Conservation (phyloP, 257 asterid species). For the Solanum sitiens region DNA sequence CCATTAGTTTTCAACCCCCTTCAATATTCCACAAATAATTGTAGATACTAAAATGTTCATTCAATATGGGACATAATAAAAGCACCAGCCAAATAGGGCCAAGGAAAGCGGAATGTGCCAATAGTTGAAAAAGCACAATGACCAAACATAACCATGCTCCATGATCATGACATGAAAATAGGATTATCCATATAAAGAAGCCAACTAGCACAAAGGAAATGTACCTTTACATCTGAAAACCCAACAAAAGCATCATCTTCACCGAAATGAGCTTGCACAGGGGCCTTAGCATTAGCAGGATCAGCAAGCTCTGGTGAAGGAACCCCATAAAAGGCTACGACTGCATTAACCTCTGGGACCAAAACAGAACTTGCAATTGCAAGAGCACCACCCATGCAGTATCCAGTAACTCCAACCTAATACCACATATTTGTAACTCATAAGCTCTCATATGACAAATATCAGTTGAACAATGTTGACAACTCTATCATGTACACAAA, state of each 20-base stretch:
- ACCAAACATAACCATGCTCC: neutral
- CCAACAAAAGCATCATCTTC: conserved; percentile 67
- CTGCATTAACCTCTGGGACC: conserved; percentile 77
- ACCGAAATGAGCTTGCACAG: conserved; percentile 97
- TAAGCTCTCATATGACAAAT: neutral
- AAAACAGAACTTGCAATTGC: conserved; percentile 88
- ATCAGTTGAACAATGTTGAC: neutral
- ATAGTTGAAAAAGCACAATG: neutral
- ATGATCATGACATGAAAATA: neutral
- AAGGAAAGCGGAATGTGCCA: neutral
- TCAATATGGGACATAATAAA: neutral
- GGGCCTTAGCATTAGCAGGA: conserved; percentile 73
- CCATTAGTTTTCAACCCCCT: neutral
- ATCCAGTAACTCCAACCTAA: conserved; percentile 94
- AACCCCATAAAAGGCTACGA: conserved; percentile 87
- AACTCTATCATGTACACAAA: neutral
- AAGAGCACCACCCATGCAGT: conserved; percentile 99
- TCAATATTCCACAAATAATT: neutral
- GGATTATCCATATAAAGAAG: neutral
- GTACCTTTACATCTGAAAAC: conserved; percentile 86
- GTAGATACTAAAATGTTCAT: neutral
- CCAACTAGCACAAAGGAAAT: neutral
- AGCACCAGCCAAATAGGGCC: neutral
- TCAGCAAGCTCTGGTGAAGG: conserved; percentile 87
- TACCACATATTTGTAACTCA: neutral